These are phyloP conservation scores for Penicillium janthinellum DNA, from an alignment of 2,329 filamentous ascomycete species.

Conservation along the genomic window DNA sequence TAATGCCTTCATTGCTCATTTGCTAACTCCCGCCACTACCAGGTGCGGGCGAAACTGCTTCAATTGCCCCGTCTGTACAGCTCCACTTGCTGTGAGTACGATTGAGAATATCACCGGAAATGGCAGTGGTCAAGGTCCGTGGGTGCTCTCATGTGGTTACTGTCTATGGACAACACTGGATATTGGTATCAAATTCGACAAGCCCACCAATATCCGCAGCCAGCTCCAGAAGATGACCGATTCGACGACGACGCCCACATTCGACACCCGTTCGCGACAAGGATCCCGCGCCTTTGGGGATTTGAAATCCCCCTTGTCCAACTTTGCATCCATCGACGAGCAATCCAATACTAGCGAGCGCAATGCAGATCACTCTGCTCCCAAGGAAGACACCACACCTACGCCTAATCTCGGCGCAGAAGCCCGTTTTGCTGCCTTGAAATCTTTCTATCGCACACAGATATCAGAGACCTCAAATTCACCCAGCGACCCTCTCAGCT, in stretches of 20 bases:
- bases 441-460: conserved; percentile 79
- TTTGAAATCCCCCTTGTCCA: conserved; percentile 43
- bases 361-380: conserved; percentile 33
- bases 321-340: conserved; percentile 39
- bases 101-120: conserved; percentile 59
- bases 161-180: conserved; percentile 93
- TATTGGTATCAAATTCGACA: conserved; percentile 86
- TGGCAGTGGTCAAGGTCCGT: conserved; percentile 59
- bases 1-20: not conserved
- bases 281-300: conserved; percentile 42
- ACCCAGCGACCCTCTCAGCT: conserved; percentile 56
- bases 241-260: conserved; percentile 28
- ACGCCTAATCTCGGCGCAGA: conserved; percentile 58
- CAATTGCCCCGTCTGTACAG: conserved; percentile 86
- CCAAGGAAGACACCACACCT: conserved; percentile 39
- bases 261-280: conserved; percentile 38
- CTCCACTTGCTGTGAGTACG: conserved; percentile 73
- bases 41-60: conserved; percentile 95
- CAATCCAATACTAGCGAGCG: conserved; percentile 29
- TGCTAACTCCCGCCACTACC: conserved; percentile 13
- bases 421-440: conserved; percentile 72
- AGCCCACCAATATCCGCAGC: conserved; percentile 78
- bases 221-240: conserved; percentile 73
- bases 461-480: conserved; percentile 63
- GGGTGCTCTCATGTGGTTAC: conserved; percentile 81